Evolutionary conservation across 2,329 filamentous ascomycete genomes (phyloP).

Genomic region (Pseudodiploospora longispora): DNA sequence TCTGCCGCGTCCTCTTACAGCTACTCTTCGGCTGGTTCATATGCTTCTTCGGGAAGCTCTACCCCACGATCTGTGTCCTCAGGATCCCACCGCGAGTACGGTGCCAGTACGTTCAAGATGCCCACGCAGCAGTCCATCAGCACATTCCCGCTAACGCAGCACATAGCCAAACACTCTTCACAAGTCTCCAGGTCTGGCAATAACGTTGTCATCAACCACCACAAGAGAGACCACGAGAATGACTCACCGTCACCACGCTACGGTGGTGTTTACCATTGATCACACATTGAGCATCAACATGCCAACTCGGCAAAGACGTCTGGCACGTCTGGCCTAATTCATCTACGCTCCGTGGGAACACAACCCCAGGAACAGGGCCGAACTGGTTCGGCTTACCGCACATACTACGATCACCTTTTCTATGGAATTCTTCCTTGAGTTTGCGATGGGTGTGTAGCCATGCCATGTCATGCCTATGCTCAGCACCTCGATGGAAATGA

Average conservation of each 20-base stretch:
- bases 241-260: conserved; percentile 23
- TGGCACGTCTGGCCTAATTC: too few relatives aligned
- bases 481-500: too few relatives aligned
- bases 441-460: too few relatives aligned
- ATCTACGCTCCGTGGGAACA: too few relatives aligned
- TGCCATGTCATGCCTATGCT: too few relatives aligned
- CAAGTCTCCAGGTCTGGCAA: conserved; percentile 14
- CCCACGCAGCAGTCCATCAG: conserved; percentile 2
- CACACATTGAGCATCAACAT: too few relatives aligned
- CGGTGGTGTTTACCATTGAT: conserved; percentile 11
- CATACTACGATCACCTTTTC: too few relatives aligned
- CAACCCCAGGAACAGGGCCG: too few relatives aligned
- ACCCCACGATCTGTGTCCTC: conserved; percentile 20
- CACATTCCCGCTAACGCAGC: conserved; percentile 12
- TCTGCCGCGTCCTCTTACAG: conserved; percentile 14
- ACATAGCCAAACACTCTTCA: conserved; percentile 17
- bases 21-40: conserved; percentile 15
- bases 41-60: conserved; percentile 10
- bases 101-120: conserved; percentile 19
- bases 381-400: too few relatives aligned
- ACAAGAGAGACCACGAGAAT: conserved; percentile 21
- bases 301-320: too few relatives aligned
- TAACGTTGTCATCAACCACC: conserved; percentile 25
- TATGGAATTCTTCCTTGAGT: too few relatives aligned
- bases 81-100: conserved; percentile 23